Percentiles rank a stretch among this genome's conserved stretches.
These are phyloP conservation scores for Nematocida ironsii DNA, from an alignment of 371 early-diverging fungal species.

Conservation along the genomic window DNA sequence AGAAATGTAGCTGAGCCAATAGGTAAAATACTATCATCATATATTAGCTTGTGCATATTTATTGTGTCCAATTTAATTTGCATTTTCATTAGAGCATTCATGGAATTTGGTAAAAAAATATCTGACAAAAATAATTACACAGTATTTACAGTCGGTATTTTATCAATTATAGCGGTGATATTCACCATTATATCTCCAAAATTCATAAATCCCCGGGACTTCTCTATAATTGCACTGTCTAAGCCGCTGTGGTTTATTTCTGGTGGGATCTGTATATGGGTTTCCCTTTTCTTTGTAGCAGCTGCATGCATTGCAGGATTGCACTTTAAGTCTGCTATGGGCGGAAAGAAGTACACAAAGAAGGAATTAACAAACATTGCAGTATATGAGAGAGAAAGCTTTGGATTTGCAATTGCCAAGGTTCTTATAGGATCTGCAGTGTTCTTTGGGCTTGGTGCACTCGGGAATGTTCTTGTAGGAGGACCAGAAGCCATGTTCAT, in stretches of 20 bases:
- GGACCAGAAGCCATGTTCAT: not conserved
- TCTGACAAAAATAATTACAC: not conserved
- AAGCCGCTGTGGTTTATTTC: not conserved
- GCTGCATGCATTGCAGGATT: not conserved
- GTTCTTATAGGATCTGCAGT: not conserved
- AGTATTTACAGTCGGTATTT: not conserved
- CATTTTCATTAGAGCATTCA: not conserved
- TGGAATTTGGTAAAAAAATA: not conserved
- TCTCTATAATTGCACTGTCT: constrained; percentile 3
- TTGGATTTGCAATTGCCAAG: not conserved
- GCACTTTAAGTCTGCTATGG: not conserved
- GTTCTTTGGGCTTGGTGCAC: not conserved
- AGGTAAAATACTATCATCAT: not conserved
- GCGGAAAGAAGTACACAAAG: not conserved
- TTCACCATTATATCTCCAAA: not conserved
- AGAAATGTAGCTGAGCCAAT: not conserved
- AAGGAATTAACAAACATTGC: not conserved
- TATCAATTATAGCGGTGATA: not conserved
- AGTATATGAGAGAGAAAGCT: not conserved
- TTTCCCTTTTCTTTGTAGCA: not conserved
- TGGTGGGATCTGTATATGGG: not conserved
- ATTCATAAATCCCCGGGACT: not conserved
- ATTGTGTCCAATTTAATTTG: not conserved
- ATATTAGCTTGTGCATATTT: not conserved
- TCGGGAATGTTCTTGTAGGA: not conserved